phyloP scores from a whole-genome alignment of 2,329 filamentous ascomycete species.

The Colletotrichum incanum region DNA sequence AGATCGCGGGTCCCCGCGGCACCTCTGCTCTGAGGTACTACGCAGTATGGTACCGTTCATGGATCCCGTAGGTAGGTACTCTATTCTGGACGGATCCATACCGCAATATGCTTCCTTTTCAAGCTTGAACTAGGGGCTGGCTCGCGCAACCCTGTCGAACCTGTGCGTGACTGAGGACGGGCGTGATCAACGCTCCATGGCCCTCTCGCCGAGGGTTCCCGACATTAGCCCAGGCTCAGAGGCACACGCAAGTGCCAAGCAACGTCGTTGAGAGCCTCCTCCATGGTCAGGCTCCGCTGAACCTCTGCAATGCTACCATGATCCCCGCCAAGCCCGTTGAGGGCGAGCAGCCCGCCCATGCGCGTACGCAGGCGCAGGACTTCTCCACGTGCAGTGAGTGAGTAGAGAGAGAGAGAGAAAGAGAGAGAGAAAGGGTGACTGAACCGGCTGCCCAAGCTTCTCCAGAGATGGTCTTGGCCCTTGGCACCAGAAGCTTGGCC shows the following conservation, averaged over 20 bases:
- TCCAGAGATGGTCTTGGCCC: constrained; percentile 28
- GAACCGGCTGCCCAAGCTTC: background rate
- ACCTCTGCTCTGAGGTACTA: background rate
- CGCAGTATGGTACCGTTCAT: background rate
- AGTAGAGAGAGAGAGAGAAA: background rate
- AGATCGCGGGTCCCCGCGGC: constrained; percentile 14
- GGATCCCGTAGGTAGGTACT: background rate
- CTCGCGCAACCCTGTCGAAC: no score
- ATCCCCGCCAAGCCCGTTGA: constrained; percentile 16
- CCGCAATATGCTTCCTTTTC: constrained; percentile 10
- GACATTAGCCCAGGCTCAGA: constrained; percentile 22
- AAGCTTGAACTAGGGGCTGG: background rate
- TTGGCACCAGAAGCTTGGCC: constrained; percentile 39
- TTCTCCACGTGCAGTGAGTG: background rate
- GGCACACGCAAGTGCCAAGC: constrained; percentile 20
- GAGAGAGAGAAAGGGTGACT: no score
- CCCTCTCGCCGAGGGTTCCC: constrained; percentile 24
- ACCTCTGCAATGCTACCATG: constrained; percentile 11
- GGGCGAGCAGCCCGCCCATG: constrained; percentile 1
- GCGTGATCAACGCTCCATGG: constrained; percentile 17
- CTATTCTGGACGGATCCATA: background rate
- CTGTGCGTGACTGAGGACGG: background rate
- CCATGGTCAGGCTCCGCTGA: constrained; percentile 16
- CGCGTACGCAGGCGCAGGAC: constrained; percentile 12
- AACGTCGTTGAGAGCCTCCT: constrained; percentile 32